These are phyloP conservation scores for Pseudogymnoascus verrucosus DNA, from an alignment of 2,329 filamentous ascomycete genomes.

Conservation along the genomic window DNA sequence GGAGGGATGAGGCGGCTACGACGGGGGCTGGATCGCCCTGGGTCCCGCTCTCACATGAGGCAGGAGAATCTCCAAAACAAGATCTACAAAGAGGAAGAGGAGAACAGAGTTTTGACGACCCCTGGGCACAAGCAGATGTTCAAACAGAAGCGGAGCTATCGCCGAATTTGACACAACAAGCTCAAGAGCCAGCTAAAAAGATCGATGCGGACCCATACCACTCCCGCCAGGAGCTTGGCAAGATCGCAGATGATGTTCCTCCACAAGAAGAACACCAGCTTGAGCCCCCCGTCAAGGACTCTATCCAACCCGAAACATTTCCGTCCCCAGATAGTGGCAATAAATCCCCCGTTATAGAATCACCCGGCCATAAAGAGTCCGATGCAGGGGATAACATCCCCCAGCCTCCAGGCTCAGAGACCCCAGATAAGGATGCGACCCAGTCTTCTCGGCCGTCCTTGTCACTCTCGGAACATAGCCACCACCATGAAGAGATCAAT, in stretches of 20 bases:
- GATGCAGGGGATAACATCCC: not conserved
- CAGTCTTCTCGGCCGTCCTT: conserved; percentile 23
- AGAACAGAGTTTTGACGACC: not conserved
- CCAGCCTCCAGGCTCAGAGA: not conserved
- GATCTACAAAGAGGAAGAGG: not conserved
- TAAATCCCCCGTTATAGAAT: not conserved
- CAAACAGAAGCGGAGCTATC: not conserved
- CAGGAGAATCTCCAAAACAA: not conserved
- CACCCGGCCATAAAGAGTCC: not conserved
- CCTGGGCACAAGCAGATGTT: not conserved
- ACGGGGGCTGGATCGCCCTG: not conserved
- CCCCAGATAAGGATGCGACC: conserved; percentile 13
- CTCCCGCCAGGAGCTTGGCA: not conserved
- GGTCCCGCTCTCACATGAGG: not conserved
- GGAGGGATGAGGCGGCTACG: not conserved
- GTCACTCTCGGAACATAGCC: conserved; percentile 24
- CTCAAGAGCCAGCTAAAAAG: not conserved
- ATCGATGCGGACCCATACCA: not conserved
- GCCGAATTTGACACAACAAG: not conserved
- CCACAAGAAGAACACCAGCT: not conserved
- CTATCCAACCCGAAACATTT: not conserved
- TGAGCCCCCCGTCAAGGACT: not conserved
- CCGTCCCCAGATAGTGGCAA: not conserved
- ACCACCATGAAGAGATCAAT: conserved; percentile 19
- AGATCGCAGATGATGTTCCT: not conserved